These are phyloP conservation scores for Leccinum rimulosum DNA, from an alignment of 768 basidiomycete genomes.

Conservation along the genomic window DNA sequence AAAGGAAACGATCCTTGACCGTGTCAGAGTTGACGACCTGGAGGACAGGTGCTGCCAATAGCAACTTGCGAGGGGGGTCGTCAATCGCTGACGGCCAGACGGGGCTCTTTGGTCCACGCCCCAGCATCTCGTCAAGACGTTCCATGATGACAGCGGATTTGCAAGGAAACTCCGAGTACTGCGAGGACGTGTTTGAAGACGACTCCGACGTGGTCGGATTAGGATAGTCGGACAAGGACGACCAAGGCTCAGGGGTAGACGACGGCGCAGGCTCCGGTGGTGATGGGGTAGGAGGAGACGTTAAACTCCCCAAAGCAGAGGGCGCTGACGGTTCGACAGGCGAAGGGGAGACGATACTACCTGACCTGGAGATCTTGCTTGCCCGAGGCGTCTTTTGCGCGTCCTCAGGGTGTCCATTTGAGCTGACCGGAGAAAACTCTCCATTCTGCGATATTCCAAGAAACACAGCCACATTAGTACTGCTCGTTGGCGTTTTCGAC, in stretches of 20 bases:
- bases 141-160: slow-evolving; percentile 61
- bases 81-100: slow-evolving; percentile 69
- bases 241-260: slow-evolving; percentile 75
- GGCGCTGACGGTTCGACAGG: slow-evolving; percentile 19
- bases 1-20: slow-evolving; percentile 93
- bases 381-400: slow-evolving; percentile 34
- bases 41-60: slow-evolving; percentile 81
- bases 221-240: slow-evolving; percentile 71
- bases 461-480: slow-evolving; percentile 36
- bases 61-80: slow-evolving; percentile 81
- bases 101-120: slow-evolving; percentile 55
- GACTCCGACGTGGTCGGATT: slow-evolving; percentile 70
- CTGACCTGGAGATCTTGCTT: slow-evolving; percentile 33
- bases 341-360: slow-evolving; percentile 19
- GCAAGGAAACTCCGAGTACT: slow-evolving; percentile 48
- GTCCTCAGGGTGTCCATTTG: slow-evolving; percentile 32
- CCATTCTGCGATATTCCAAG: slow-evolving; percentile 26
- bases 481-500: slow-evolving; percentile 48
- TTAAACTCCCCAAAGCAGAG: slow-evolving; percentile 27
- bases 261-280: slow-evolving; percentile 58
- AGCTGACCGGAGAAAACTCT: slow-evolving; percentile 29
- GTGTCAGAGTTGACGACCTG: slow-evolving; percentile 94
- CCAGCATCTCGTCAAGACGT: slow-evolving; percentile 68
- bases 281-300: slow-evolving; percentile 42
- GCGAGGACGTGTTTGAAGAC: slow-evolving; percentile 71